phyloP scores from a whole-genome alignment of 78 protist species.

The Anaeramoeba flamelloides region DNA sequence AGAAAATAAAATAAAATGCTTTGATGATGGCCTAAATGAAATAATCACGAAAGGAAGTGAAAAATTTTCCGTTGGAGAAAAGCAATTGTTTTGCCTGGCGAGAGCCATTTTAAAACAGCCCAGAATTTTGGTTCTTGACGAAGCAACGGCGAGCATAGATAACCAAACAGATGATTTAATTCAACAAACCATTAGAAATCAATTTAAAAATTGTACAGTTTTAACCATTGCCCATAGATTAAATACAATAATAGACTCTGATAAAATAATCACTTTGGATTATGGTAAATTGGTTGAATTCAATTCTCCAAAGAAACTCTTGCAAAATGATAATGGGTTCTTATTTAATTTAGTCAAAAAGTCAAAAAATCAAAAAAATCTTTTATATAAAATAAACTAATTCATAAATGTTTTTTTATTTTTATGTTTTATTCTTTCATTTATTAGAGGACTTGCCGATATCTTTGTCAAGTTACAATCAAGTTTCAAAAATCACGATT shows the following conservation, averaged over 20 bases:
- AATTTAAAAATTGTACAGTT: slow-evolving; percentile 30
- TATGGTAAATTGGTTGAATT: slow-evolving; percentile 38
- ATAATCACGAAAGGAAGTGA: slow-evolving; percentile 18
- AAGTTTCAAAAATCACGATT: too few species aligned
- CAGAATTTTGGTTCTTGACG: slow-evolving; percentile 81
- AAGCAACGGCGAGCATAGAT: slow-evolving; percentile 90
- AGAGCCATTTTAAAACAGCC: slow-evolving; percentile 79
- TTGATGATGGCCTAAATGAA: slow-evolving; percentile 11
- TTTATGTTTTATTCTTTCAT: too few species aligned
- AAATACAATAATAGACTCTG: not conserved
- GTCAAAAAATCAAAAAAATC: too few species aligned
- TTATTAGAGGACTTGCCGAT: too few species aligned
- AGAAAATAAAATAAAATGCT: not conserved
- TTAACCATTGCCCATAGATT: slow-evolving; percentile 56
- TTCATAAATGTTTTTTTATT: too few species aligned
- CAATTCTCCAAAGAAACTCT: slow-evolving; percentile 43
- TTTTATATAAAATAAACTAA: too few species aligned
- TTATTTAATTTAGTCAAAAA: too few species aligned
- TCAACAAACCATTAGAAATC: slow-evolving; percentile 43
- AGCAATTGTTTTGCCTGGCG: slow-evolving; percentile 79
- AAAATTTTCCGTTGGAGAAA: slow-evolving; percentile 76
- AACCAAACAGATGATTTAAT: slow-evolving; percentile 55
- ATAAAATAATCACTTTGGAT: slow-evolving; percentile 37
- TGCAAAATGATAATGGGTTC: too few species aligned
- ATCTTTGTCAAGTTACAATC: too few species aligned